These are phyloP conservation scores for Agrocybe pediades DNA, from an alignment of 768 basidiomycete genomes.

Conservation along the genomic window DNA sequence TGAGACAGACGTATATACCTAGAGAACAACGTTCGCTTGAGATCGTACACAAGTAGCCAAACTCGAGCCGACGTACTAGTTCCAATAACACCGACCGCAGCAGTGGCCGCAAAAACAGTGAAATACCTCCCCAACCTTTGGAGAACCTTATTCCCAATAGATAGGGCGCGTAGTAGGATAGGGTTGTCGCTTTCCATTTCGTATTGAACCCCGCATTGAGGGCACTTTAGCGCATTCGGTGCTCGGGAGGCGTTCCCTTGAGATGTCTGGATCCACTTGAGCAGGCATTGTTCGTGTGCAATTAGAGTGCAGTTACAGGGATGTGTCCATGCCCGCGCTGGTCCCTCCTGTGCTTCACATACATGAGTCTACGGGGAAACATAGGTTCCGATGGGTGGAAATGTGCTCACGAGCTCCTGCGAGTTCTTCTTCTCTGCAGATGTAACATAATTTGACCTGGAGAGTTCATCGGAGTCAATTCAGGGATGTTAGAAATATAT, in stretches of 20 bases:
- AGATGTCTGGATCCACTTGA: slow-evolving; percentile 77
- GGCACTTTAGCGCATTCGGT: slow-evolving; percentile 75
- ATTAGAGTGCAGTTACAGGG: slow-evolving; percentile 81
- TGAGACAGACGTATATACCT: slow-evolving; percentile 50
- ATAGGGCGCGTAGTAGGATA: slow-evolving; percentile 46
- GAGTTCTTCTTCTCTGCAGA: slow-evolving; percentile 74
- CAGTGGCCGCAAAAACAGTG: slow-evolving; percentile 50
- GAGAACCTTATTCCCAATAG: slow-evolving; percentile 50
- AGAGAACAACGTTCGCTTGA: not conserved
- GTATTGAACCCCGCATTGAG: slow-evolving; percentile 71
- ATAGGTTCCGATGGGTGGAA: not conserved
- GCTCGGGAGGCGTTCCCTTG: slow-evolving; percentile 56
- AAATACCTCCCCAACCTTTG: slow-evolving; percentile 54
- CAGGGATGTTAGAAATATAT: not conserved
- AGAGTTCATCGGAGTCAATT: not conserved
- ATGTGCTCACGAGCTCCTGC: slow-evolving; percentile 43
- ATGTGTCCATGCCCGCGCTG: slow-evolving; percentile 69
- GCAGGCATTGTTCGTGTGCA: slow-evolving; percentile 78
- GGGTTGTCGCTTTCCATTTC: slow-evolving; percentile 70
- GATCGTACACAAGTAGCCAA: not conserved
- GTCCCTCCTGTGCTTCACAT: slow-evolving; percentile 41
- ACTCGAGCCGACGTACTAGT: slow-evolving; percentile 48
- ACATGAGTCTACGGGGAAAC: not conserved
- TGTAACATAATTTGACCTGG: slow-evolving; percentile 77
- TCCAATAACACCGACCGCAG: slow-evolving; percentile 55